Evolutionary conservation across 2,329 filamentous ascomycete genomes (phyloP).

Genomic region (Tolypocladium amazonense): DNA sequence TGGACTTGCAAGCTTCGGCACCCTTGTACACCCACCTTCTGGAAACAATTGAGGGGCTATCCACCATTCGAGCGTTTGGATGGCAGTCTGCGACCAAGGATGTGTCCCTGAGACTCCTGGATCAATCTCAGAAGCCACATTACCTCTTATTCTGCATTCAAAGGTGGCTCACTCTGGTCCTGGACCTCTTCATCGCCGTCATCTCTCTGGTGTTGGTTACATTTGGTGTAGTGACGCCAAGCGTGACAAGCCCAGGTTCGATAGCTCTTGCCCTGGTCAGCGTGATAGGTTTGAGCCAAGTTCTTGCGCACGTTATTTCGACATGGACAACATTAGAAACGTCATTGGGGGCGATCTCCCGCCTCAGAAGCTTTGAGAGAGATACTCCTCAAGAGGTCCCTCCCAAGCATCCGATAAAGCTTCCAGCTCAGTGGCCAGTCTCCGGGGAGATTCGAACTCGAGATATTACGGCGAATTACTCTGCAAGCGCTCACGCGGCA

Average conservation of each 20-base stretch:
- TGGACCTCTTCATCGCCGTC: neutral
- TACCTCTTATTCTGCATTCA: neutral
- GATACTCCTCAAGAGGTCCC: neutral
- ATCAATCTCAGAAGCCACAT: neutral
- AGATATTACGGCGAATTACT: neutral
- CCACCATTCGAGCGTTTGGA: neutral
- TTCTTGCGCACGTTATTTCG: neutral
- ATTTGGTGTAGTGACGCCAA: neutral
- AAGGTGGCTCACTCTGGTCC: neutral
- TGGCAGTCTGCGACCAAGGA: neutral
- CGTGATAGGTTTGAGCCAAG: neutral
- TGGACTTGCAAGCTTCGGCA: neutral
- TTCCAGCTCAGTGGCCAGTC: neutral
- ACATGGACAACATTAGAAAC: neutral
- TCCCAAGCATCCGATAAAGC: neutral
- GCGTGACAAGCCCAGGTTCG: neutral
- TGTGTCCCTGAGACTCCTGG: neutral
- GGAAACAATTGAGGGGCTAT: neutral
- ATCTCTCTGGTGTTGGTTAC: neutral
- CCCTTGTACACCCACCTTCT: neutral
- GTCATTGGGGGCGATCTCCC: neutral
- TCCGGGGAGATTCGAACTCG: neutral
- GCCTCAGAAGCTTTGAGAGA: neutral
- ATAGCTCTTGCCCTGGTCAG: neutral
- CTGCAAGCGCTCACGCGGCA: neutral